Evolutionary conservation across 176 grass and related monocot genomes (phyloP), one percentile per base, ranked within the genome.

Genomic region (Olyra latifolia): DNA sequence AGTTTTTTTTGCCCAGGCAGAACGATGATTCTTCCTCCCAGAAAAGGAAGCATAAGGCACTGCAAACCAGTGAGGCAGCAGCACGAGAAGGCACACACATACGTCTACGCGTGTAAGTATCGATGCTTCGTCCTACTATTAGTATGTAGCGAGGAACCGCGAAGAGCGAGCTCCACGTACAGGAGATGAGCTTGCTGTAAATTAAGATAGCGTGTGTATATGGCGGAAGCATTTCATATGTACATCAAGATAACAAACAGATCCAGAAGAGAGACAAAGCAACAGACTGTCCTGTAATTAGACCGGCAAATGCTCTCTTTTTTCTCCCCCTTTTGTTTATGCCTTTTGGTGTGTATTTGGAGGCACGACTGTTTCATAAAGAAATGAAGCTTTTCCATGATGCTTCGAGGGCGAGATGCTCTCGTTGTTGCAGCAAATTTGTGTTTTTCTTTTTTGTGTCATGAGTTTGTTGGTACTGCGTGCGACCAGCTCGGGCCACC

Each of bases 321-420:
- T 72, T 44, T 41, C 66, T 25, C 9, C n/a, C 52, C 0, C 3
- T 10, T 17, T 66, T 46, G 53, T 35, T 71, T 29, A 61, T 64
- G 25, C 23, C 53, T 80, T 42, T 46, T 64, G 30, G 52, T 41
- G 72, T 70, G 71, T 80, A 84, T 73, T 75, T 44, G 79, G 81
- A 75, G 63, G 79, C 78, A 78, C 83, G 75, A 79, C 35, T 69
- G 72, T 47, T 47, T 84, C 66, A 30, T 77, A 69, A 87, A 69
- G 16, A 71, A 71, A 49, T 46, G 27, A 13, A 79, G 59, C 79
- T 46, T 81, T 74, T 81, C 40, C 82, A 76, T 32, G 52, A 73
- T 40, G 11, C 54, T 75, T 53, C 53, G 7, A 75, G 41, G 22
- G 47, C 53, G 42, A 74, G 50, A 81, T 59, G 35, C 30, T 88